Base-by-base conservation (phyloP, 2,329 filamentous ascomycete species). In the Paraconiothyrium brasiliense region DNA sequence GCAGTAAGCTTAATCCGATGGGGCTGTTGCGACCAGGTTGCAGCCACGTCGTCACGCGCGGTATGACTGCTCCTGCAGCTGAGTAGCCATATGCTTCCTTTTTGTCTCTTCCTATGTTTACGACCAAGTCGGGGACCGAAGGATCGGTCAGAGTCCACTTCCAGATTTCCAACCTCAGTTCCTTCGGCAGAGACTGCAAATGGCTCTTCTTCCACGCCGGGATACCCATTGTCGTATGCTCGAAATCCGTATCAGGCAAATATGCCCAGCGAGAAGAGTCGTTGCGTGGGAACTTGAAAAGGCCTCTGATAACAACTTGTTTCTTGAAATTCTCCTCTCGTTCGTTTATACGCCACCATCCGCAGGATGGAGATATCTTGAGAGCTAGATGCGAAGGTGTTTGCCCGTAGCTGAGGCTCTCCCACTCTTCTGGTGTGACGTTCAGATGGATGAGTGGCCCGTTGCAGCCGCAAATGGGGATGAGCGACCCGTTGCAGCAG, bases 151-250 rank as follows among this genome's bases (percentile, higher is more conserved):
- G 27, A 9, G 65, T 62, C 50, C 71, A 67, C 41, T 37, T 54
- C 58, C 65, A 74, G n/a, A 74, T 74, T 24, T 67, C 55, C 1
- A 70, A 60, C 1, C 71, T 66, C 14, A 74, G 56, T 37, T 71
- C 66, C 22, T 66, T 65, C 2, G 71, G 71, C 13, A 74, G 54
- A 13, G 67, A 69, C 0, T 72, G 54, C 2, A 74, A 52, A 34
- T 60, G 63, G 52, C 65, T 60, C 57, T 59, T 67, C 1, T 60
- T 61, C 60, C 58, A 64, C 14, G 30, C 8, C 2, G 47, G 34
- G 10, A 54, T 37, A 24, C 34, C 55, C 46, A 49, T 57, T 2
- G 13, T 50, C 20, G 34, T 50, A 13, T 9, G 16, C 7, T 22
- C n/a, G 13, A 37, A 55, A 24, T 55, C n/a, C 7, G 44, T 50